Evolutionary conservation across 331 rosid genomes (phyloP), one percentile per base, ranked within the genome.

Genomic region (Stylosanthes scabra): DNA sequence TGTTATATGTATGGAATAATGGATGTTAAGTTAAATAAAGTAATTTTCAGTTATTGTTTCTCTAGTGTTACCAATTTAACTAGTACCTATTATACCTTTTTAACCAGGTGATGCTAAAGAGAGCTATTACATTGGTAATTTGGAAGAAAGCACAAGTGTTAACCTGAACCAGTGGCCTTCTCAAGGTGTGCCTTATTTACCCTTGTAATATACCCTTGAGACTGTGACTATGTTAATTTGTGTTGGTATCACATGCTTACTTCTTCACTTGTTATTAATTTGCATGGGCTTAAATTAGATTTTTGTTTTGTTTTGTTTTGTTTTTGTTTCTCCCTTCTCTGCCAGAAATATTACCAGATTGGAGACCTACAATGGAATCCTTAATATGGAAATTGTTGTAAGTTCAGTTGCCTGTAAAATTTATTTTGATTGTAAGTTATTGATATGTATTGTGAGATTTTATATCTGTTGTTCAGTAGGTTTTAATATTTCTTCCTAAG

Each of bases 101-200:
- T 28, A 69, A 82, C 10, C 78, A 93, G 98, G 96, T 63, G 98
- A 91, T 78, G 70, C 84, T 11, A 91, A 93, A 78, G 98, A 91
- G 89, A 82, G 90, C 66, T 91, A 42, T 76, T 81, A 85, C 59
- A 80, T 88, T 68, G 97, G 98, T 37, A 70, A 90, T 80, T 14
- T 88, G 60, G 92, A 71, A 60, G 94, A 88, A 13, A 46, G 11
- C 49, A 29, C 63, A 4, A 66, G 62, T 74, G 55, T 3, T 54
- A 16, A 62, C 59, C 80, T 89, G 16, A 91, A 93, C 78, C 96
- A 86, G 74, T 93, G 98, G 96, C 98, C 97, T 73, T 79, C 86
- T 37, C 57, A 80, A 71, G 98, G 97, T 77, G 28, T 69, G 54
- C 8, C 10, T 9, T 9, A 31, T 37, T 72, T 39, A 63, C 9